Evolutionary conservation across 768 basidiomycete genomes (phyloP).

Genomic region (Leccinum sublutescens): DNA sequence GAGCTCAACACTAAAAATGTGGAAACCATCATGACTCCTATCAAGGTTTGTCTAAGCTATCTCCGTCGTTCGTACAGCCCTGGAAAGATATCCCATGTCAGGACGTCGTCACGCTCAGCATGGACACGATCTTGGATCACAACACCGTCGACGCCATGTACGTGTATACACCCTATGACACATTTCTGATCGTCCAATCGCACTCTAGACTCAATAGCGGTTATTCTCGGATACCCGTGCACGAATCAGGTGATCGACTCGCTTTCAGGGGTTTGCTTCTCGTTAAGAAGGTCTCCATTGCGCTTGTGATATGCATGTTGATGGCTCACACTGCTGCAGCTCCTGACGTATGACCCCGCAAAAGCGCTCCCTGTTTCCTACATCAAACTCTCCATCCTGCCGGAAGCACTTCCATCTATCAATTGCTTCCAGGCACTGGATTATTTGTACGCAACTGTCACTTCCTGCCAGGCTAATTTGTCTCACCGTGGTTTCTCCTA

Average conservation of each 20-base stretch:
- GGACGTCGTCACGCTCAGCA: slow-evolving; percentile 80
- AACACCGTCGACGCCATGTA: slow-evolving; percentile 74
- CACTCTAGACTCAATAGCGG: slow-evolving; percentile 65
- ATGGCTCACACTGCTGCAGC: slow-evolving; percentile 39
- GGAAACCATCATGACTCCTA: slow-evolving; percentile 78
- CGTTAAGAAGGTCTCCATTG: slow-evolving; percentile 66
- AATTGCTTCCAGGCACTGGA: slow-evolving; percentile 95
- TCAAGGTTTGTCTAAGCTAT: slow-evolving; percentile 43
- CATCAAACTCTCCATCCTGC: slow-evolving; percentile 79
- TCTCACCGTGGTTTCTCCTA: slow-evolving; percentile 30
- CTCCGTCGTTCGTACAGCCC: neutral
- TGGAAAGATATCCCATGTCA: slow-evolving; percentile 22
- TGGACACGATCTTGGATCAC: slow-evolving; percentile 79
- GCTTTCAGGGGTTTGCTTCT: slow-evolving; percentile 82
- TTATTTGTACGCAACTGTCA: slow-evolving; percentile 61
- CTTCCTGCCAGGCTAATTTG: neutral
- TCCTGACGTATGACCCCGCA: slow-evolving; percentile 88
- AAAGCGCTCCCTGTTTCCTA: slow-evolving; percentile 68
- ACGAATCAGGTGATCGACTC: slow-evolving; percentile 63
- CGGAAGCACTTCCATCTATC: slow-evolving; percentile 85
- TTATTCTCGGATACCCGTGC: slow-evolving; percentile 91
- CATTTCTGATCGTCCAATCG: slow-evolving; percentile 8
- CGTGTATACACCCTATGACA: slow-evolving; percentile 21
- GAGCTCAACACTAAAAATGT: slow-evolving; percentile 77
- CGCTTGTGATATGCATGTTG: neutral